Conservation (phyloP, 306 rosid genomes). For the Vigna trinervia region DNA sequence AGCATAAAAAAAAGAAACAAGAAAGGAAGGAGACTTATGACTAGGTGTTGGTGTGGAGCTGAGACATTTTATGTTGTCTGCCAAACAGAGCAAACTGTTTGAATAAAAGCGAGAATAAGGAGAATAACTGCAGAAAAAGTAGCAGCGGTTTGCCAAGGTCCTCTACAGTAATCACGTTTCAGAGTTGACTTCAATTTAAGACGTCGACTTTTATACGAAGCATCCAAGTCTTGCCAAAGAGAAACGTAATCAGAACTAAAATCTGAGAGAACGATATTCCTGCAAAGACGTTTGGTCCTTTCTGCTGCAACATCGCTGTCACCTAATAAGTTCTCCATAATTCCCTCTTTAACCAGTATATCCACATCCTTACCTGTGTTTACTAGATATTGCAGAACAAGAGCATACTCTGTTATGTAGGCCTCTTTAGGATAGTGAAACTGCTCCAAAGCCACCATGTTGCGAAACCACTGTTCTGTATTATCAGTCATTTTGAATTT, state of each 20-base stretch:
- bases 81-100: constrained; percentile 39
- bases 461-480: constrained; percentile 42
- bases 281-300: too few species aligned
- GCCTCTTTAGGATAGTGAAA: constrained; percentile 31
- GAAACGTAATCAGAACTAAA: too few species aligned
- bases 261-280: too few species aligned
- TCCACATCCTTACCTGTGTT: constrained; percentile 45
- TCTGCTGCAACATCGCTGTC: too few species aligned
- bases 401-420: constrained; percentile 42
- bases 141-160: constrained; percentile 44
- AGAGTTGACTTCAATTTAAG: constrained; percentile 37
- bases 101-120: constrained; percentile 40
- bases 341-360: constrained; percentile 12
- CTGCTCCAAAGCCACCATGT: constrained; percentile 52
- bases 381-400: constrained; percentile 40
- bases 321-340: too few species aligned
- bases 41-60: too few species aligned
- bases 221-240: too few species aligned
- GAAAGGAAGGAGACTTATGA: too few species aligned
- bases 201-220: too few species aligned
- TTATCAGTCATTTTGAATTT: constrained; percentile 32
- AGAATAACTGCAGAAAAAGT: constrained; percentile 38
- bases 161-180: constrained; percentile 42
- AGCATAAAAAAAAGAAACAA: too few species aligned
- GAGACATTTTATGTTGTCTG: too few species aligned